A percentile compares a stretch with the other conserved stretches of the same genome.
Conservation (phyloP, 1,284 basidiomycete genomes). For the Inonotus obliquus region DNA sequence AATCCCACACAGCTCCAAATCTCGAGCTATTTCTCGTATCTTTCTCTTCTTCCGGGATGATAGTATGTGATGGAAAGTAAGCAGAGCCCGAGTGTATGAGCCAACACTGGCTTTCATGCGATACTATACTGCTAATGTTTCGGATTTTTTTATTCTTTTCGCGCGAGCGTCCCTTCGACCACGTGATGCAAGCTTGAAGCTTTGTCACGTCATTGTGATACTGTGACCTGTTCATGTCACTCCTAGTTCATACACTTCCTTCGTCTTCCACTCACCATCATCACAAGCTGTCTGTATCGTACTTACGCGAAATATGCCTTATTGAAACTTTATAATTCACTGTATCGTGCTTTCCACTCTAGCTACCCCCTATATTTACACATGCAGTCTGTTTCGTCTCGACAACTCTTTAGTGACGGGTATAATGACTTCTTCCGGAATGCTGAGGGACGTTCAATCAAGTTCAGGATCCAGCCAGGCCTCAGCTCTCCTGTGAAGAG, state of each 20-base stretch:
- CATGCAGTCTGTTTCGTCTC: conserved; percentile 5
- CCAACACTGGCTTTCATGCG: background rate
- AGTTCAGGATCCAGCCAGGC: conserved; percentile 11
- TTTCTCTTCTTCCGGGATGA: conserved; percentile 10
- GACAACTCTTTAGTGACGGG: background rate
- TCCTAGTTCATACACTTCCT: too few relatives aligned
- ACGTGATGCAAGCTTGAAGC: too few relatives aligned
- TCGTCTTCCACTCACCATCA: too few relatives aligned
- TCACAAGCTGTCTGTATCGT: too few relatives aligned
- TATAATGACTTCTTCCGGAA: conserved; percentile 5
- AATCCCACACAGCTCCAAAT: conserved; percentile 10
- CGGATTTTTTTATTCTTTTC: background rate
- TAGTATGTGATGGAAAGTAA: conserved; percentile 18
- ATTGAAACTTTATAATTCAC: too few relatives aligned
- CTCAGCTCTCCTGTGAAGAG: background rate
- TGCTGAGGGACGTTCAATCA: conserved; percentile 3
- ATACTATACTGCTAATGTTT: background rate
- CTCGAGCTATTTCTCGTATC: conserved; percentile 7
- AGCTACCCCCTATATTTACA: background rate
- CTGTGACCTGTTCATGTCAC: too few relatives aligned
- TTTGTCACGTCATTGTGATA: too few relatives aligned
- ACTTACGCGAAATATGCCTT: too few relatives aligned
- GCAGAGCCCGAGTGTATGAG: conserved; percentile 11
- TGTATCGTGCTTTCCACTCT: too few relatives aligned
- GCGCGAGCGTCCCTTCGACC: background rate